Evolutionary conservation across 139 green algal species (phyloP), one percentile per base, ranked within the genome.

Genomic region (Closterium sp.): DNA sequence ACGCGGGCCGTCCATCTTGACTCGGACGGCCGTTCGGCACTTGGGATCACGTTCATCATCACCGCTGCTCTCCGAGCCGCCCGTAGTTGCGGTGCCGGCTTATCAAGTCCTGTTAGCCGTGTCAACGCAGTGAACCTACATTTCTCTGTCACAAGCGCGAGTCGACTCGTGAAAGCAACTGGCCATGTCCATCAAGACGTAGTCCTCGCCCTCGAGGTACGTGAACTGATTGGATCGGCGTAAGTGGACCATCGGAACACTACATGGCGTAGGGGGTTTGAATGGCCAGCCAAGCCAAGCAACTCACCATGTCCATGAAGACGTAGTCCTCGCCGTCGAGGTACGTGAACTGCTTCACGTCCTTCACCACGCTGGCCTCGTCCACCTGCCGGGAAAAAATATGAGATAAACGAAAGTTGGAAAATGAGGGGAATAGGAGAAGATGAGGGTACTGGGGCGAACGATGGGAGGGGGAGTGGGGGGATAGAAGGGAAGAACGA

Each of bases 371-470:
- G 32, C 9, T 90, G 5, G 36, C 31, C 89, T 97, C 96, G 32
- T 96, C 95, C 33, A 99, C 92, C 31, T 90, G 95, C 43, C 8
- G 10, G 43, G 9, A 2, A 69, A 25, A 16, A 9, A 69, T 1
- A 69, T 16, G 43, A 5, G 43, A 69, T 25, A 1, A 69, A 69
- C 43, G 8, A 25, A 25, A 69, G 12, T 1, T 25, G 43, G 10
- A 69, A 69, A 28, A 25, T 0, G 43, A 69, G 23, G 8, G 43
- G 23, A 69, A 69, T 16, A 0, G 23, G 2, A 28, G 10, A 69
- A 1, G 21, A 69, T 2, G 43, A 28, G 43, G 21, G 43, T 25
- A 25, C 1, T 25, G 43, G 43, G 43, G 5, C 2, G 23, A 69
- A 69, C 9, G 43, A 16, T 25, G 43, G 43, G 43, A 25, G 8